Evolutionary conservation across 371 early-diverging fungal species (phyloP), one percentile per base, ranked within the genome.

Genomic region (Actinomucor elegans): DNA sequence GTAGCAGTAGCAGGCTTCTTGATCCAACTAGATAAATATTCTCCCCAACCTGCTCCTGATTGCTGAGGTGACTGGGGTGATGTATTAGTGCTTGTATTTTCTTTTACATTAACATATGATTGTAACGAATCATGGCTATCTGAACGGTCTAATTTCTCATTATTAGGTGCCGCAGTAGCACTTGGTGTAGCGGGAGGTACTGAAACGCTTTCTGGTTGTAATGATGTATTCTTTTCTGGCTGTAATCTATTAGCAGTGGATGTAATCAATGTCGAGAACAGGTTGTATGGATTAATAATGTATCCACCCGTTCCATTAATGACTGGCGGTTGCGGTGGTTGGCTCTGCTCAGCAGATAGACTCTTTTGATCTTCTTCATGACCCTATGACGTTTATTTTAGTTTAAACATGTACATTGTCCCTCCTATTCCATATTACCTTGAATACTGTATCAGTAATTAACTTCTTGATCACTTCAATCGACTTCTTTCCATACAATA

Each of bases 51-150:
- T 28, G 47, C 34, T 34, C n/a, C 32, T 10, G 38, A 10, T 33
- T 41, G 26, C 1, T 41, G 41, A 6, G 35, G 23, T 21, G 34
- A 1, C 1, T 35, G 11, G 0, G 36, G 35, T 34, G 53, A 21
- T 26, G 44, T 29, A 17, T 44, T 28, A 1, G 40, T 26, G 27
- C 47, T 40, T 7, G 24, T 36, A 21, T 23, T 26, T 37, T 53
- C 49, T 15, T 61, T 66, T 7, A 52, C 38, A 15, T 61, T 53
- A 9, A 57, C 61, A 41, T 53, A 64, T 5, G 64, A 64, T 29
- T 59, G 54, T 34, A 66, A 53, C 10, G 66, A 66, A 28, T 66
- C 66, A 35, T 56, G 53, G 23, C 66, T 66, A 27, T 66, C 61
- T 26, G 61, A 42, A 35, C 61, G 57, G 18, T 61, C 54, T 18